Base-by-base conservation (phyloP, 2,329 filamentous ascomycete genomes). In the Aurifilum marmelostoma region DNA sequence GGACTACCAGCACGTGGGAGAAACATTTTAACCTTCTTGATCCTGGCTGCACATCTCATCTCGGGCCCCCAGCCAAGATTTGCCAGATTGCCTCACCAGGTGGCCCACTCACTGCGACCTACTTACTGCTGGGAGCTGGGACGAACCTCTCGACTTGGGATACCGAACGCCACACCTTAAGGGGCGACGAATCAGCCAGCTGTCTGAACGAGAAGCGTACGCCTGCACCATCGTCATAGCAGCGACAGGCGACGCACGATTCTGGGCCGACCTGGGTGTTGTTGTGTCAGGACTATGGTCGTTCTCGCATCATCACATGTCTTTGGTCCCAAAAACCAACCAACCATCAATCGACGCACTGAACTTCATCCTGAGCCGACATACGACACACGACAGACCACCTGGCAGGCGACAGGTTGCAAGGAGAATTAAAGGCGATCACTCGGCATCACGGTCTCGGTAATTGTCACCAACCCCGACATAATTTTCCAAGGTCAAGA, bases 21-120 rank as follows among this genome's bases (percentile, higher is more conserved):
- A 59, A 59, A 37, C 56, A 59, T 32, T 32, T 59, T 59, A 59
- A 59, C 56, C 56, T 59, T 59, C 29, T 59, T 59, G 56, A 59
- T 59, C 56, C 56, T 59, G 56, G 56, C 56, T 32, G 56, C 56
- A 37, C 37, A 59, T 59, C 56, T 59, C 56, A 37, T 59, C 32
- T 37, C 56, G 32, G 56, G 52, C 52, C 56, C n/a, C 56, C 56
- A 37, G 56, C 56, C 56, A 32, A 59, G 27, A 59, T 37, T 34
- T 47, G 21, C 43, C 43, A 47, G 43, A 56, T 18, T 29, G 24
- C 52, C 52, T 29, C 52, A 56, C 52, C 52, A 7, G 27, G 52
- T 56, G 52, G 52, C 24, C 52, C 14, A 47, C 21, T 47, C 21
- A 9, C 7, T 47, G 43, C 18, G 21, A 47, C 43, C 43, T 54